Evolutionary conservation across 2,329 filamentous ascomycete species (phyloP), one percentile per base, ranked within the genome.

Genomic region (Mycocentrospora acerina): DNA sequence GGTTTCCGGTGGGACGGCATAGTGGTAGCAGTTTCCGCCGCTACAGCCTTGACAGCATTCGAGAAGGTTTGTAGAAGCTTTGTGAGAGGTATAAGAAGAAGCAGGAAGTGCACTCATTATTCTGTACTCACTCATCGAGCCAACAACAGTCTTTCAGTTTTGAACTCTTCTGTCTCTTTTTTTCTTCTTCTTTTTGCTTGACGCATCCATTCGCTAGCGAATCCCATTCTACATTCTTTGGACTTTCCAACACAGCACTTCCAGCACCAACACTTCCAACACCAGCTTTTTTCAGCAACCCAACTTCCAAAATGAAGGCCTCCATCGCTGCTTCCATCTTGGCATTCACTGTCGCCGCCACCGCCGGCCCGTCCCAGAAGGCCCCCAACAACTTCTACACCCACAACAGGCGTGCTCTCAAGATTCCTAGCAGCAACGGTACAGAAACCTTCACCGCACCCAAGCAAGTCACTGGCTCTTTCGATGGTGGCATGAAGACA

Each of bases 401-500:
- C 32, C 29, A 53, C 17, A 24, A 30, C 33, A 57, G 52, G 49
- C 51, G 55, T 15, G 41, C 38, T 25, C 37, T 59, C 39, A 40
- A 53, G 26, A 47, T 59, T 15, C 55, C 55, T 25, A 24, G 50
- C 14, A 55, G 50, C 33, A 42, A 44, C 24, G 55, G 55, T 18
- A 42, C 44, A 26, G 46, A 53, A 16, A 59, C 51, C 37, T 52
- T 52, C 37, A 43, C 15, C 10, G 40, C 28, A 32, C 2, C 47
- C 24, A 48, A 50, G 44, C 12, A 27, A 24, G 31, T 59, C 27
- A 38, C 37, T n/a, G 55, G 48, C 37, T 34, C 38, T 19, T 57
- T 55, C 37, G 55, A 57, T 29, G 54, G 54, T 38, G 54, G 52
- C 24, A 39, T 55, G 24, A 51, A 55, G 48, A 48, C 43, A 22